phyloP scores from a whole-genome alignment of 805 yeast species.

The Saccharomyces eubayanus region DNA sequence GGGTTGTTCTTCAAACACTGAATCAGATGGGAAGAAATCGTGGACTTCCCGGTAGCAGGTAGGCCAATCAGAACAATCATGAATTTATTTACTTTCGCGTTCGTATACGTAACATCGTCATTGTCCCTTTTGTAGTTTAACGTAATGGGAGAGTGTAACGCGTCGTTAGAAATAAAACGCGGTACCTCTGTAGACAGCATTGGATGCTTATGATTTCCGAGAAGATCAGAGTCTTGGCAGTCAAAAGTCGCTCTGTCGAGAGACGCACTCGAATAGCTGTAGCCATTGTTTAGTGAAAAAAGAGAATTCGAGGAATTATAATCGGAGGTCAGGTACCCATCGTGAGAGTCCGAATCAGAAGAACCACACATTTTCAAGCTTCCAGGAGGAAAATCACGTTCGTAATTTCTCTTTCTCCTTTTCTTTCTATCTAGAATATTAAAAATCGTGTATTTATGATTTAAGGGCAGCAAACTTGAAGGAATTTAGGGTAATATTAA shows the following conservation, averaged over 20 bases:
- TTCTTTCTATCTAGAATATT: not conserved
- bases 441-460: not conserved
- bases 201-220: not conserved
- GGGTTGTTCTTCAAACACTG: constrained; percentile 39
- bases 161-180: not conserved
- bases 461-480: not conserved
- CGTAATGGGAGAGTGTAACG: not conserved
- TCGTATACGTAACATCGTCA: not conserved
- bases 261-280: constrained; percentile 14
- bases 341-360: not conserved
- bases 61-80: constrained; percentile 67
- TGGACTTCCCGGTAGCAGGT: constrained; percentile 73
- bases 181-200: not conserved
- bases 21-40: constrained; percentile 57
- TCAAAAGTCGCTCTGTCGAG: constrained; percentile 12
- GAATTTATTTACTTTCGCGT: constrained; percentile 33
- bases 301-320: constrained; percentile 21
- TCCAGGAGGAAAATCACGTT: not conserved
- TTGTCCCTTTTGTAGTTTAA: not conserved
- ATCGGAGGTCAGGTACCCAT: constrained; percentile 4
- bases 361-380: not conserved
- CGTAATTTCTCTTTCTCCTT: not conserved
- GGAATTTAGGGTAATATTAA: not conserved
- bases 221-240: constrained; percentile 2
- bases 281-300: constrained; percentile 16